A percentile compares a stretch with the other conserved stretches of the same genome.
These are phyloP conservation scores for Panaeolus cyanescens DNA, from an alignment of 768 basidiomycete species.

Conservation along the genomic window DNA sequence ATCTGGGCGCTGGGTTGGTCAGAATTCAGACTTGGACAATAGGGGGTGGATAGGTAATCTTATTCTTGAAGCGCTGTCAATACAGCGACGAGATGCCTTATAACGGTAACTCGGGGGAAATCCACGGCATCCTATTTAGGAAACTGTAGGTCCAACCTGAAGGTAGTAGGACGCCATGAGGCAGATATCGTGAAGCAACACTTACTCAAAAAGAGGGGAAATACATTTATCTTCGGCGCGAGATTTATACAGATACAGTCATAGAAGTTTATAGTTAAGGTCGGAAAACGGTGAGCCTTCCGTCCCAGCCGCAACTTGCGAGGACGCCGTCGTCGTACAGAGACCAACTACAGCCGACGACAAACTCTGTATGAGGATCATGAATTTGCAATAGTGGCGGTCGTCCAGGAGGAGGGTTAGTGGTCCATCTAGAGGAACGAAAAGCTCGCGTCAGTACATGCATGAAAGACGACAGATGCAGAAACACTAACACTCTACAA, in stretches of 20 bases:
- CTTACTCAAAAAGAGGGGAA: not conserved
- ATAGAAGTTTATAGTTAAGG: constrained; percentile 29
- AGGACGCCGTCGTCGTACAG: constrained; percentile 85
- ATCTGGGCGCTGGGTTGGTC: not conserved
- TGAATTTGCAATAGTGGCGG: constrained; percentile 69
- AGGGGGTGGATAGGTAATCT: too few species aligned
- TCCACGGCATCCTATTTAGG: not conserved
- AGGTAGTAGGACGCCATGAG: not conserved
- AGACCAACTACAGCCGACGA: constrained; percentile 91
- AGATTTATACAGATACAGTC: not conserved
- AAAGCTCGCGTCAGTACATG: not conserved
- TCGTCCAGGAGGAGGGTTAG: constrained; percentile 50
- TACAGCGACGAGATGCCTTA: too few species aligned
- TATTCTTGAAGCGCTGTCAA: too few species aligned
- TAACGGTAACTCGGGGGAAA: too few species aligned
- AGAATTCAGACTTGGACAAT: not conserved
- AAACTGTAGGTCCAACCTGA: not conserved
- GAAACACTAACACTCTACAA: constrained; percentile 72
- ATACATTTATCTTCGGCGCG: not conserved
- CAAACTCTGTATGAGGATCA: constrained; percentile 92
- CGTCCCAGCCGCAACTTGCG: constrained; percentile 93
- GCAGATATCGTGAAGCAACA: not conserved
- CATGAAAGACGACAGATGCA: constrained; percentile 6
- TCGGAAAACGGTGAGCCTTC: constrained; percentile 77
- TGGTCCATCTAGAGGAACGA: constrained; percentile 64